These are phyloP conservation scores for Umbelopsis sp. DNA, from an alignment of 371 early-diverging fungal species.

Conservation along the genomic window DNA sequence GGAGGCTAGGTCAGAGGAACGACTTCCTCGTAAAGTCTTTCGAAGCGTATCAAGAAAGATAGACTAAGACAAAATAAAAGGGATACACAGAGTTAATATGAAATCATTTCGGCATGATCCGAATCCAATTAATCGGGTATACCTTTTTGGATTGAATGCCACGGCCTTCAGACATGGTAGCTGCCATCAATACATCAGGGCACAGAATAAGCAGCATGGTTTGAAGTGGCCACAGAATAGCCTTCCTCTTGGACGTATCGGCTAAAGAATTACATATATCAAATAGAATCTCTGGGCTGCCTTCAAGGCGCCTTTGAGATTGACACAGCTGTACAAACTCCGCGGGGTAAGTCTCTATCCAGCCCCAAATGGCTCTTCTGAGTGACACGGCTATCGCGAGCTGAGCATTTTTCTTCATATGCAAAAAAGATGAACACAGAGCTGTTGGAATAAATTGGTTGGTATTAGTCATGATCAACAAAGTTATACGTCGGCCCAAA, in stretches of 20 bases:
- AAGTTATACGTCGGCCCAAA: too few relatives aligned
- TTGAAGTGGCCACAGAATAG: conserved; percentile 84
- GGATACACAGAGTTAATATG: conserved; percentile 1
- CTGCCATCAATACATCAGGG: conserved; percentile 72
- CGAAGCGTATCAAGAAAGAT: conserved; percentile 70
- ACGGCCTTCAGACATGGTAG: conserved; percentile 50
- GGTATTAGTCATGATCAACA: too few relatives aligned
- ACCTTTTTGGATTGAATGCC: conserved; percentile 48
- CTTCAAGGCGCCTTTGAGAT: conserved; percentile 75
- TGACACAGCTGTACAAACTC: conserved; percentile 77
- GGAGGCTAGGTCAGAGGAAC: conserved; percentile 74
- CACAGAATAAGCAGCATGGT: conserved; percentile 81
- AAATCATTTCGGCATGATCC: conserved; percentile 16
- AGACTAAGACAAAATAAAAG: conserved; percentile 35
- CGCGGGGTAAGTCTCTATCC: conserved; percentile 82
- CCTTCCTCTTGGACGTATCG: conserved; percentile 69
- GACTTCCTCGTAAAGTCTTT: conserved; percentile 62
- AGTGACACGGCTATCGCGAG: conserved; percentile 70
- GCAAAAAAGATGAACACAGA: conserved; percentile 61
- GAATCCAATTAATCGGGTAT: conserved; percentile 11
- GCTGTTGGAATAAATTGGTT: conserved; percentile 39
- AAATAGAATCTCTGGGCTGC: conserved; percentile 78
- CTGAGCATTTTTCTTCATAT: conserved; percentile 73
- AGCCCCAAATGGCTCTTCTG: conserved; percentile 85
- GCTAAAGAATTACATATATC: conserved; percentile 72